phyloP scores from a whole-genome alignment of 2,329 filamentous ascomycete genomes.

The Penicillium sp. region DNA sequence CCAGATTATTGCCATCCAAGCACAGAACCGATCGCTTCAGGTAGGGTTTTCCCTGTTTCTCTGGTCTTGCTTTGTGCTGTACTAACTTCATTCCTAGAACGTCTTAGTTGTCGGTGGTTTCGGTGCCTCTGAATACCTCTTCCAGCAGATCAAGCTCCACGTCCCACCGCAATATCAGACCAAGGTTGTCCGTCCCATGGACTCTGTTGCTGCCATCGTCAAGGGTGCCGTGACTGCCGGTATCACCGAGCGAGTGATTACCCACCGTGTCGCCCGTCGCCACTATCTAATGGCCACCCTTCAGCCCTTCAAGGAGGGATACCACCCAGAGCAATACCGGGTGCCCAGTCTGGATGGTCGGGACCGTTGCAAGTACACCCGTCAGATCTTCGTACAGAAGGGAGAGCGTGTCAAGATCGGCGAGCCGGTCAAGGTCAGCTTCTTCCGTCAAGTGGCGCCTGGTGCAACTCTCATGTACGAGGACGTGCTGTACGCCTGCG shows the following conservation, averaged over 20 bases:
- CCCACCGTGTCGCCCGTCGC: constrained; percentile 92
- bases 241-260: constrained; percentile 96
- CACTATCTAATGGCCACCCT: constrained; percentile 99
- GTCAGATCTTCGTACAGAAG: constrained; percentile 98
- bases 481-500: constrained; percentile 95
- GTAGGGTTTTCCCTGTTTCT: constrained; percentile 47
- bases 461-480: constrained; percentile 99
- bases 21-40: constrained; percentile 90
- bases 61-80: background rate
- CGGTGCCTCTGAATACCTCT: constrained; percentile 96
- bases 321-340: constrained; percentile 97
- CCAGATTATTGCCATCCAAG: constrained; percentile 98
- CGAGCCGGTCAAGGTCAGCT: constrained; percentile 97
- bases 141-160: constrained; percentile 99
- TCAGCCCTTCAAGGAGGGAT: constrained; percentile 98
- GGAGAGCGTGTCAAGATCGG: constrained; percentile 99
- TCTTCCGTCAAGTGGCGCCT: constrained; percentile 96
- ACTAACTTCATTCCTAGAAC: constrained; percentile 61
- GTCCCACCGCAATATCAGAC: constrained; percentile 98
- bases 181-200: constrained; percentile 98
- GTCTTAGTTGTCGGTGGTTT: constrained; percentile 98
- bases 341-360: constrained; percentile 96
- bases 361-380: constrained; percentile 97
- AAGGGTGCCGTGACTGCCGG: constrained; percentile 97
- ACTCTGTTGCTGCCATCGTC: constrained; percentile 97